These are phyloP conservation scores for Mycena olivaceomarginata DNA, from an alignment of 768 basidiomycete genomes.

Conservation along the genomic window DNA sequence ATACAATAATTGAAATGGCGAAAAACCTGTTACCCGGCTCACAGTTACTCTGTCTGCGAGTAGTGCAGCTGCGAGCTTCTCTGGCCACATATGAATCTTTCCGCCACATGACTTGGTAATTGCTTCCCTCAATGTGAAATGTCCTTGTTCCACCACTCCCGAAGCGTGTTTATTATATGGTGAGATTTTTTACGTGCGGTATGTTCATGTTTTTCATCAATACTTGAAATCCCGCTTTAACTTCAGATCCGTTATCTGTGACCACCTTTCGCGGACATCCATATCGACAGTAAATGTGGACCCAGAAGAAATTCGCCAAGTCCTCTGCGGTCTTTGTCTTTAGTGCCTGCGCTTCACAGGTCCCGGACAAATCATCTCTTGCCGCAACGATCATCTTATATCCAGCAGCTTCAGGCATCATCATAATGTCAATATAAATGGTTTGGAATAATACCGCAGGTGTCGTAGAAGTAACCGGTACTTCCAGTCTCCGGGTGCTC, in stretches of 20 bases:
- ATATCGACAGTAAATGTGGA: no score
- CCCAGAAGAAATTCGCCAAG: slow-evolving; percentile 55
- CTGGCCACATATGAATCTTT: slow-evolving; percentile 45
- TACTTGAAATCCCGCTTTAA: slow-evolving; percentile 44
- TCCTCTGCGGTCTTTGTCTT: slow-evolving; percentile 24
- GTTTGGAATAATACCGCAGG: slow-evolving; percentile 5
- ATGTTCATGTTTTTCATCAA: slow-evolving; percentile 12
- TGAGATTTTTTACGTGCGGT: no score
- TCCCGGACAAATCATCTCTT: slow-evolving; percentile 54
- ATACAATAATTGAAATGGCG: slow-evolving; percentile 41
- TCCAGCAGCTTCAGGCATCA: slow-evolving; percentile 46
- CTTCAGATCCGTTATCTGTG: slow-evolving; percentile 49
- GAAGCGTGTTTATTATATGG: no score
- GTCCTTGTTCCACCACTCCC: no score
- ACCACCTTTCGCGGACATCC: no score
- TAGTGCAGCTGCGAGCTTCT: slow-evolving; percentile 42
- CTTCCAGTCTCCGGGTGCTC: no score
- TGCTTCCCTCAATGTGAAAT: no score
- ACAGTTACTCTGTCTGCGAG: slow-evolving; percentile 51
- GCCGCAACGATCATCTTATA: neutral
- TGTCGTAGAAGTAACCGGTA: no score
- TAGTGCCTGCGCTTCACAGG: slow-evolving; percentile 52
- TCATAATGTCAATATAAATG: slow-evolving; percentile 52
- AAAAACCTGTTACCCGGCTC: slow-evolving; percentile 45
- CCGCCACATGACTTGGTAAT: no score